These are phyloP conservation scores for Cairneyella variabilis DNA, from an alignment of 495 filamentous ascomycete genomes.

Conservation along the genomic window DNA sequence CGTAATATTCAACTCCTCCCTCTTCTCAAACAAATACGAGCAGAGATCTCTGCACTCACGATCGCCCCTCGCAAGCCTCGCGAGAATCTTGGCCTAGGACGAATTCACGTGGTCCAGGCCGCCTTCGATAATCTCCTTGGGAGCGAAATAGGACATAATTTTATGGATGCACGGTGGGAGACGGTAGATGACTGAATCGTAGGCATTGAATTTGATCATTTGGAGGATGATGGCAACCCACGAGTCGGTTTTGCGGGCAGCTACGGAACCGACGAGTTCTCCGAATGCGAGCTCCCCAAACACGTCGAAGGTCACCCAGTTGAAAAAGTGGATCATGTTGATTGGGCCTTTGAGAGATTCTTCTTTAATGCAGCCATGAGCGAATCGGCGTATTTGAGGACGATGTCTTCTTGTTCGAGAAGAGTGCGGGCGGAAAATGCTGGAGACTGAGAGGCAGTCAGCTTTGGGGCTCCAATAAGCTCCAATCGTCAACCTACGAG, in stretches of 20 bases:
- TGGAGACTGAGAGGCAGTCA: conserved; percentile 25
- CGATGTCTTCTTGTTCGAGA: conserved; percentile 41
- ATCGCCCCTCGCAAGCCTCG: conserved; percentile 24
- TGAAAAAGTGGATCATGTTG: conserved; percentile 47
- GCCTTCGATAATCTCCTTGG: neutral
- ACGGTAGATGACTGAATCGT: neutral
- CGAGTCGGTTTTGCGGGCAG: conserved; percentile 35
- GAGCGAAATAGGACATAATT: neutral
- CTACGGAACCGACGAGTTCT: conserved; percentile 45
- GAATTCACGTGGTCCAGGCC: neutral
- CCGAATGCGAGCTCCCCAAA: conserved; percentile 54
- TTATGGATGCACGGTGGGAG: neutral
- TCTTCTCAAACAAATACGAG: neutral
- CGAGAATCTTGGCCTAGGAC: neutral
- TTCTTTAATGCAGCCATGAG: conserved; percentile 34
- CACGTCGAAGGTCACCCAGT: conserved; percentile 48
- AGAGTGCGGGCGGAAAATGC: conserved; percentile 50
- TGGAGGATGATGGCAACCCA: conserved; percentile 39
- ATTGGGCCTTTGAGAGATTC: conserved; percentile 9
- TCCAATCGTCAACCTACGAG: conserved; percentile 23
- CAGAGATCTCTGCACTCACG: conserved; percentile 2
- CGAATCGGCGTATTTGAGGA: conserved; percentile 40
- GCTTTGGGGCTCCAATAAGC: neutral
- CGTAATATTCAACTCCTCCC: neutral
- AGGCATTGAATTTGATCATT: conserved; percentile 24